Percentiles rank a stretch among this genome's conserved stretches.
Conservation (phyloP, 2,329 filamentous ascomycete species). For the Apiospora saccharicola region DNA sequence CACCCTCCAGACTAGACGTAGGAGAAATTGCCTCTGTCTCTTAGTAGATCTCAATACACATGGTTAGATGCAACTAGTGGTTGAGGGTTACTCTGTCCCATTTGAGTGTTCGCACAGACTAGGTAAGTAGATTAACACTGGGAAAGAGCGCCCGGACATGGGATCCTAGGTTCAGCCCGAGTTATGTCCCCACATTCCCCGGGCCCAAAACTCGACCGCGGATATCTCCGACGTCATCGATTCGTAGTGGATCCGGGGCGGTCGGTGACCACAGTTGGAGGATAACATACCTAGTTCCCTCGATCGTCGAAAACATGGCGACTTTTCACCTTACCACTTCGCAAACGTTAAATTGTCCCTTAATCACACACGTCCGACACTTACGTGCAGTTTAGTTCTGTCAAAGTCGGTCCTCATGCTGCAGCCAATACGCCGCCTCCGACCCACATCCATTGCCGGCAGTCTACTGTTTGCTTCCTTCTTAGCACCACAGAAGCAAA, state of each 20-base stretch:
- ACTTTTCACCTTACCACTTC: neutral
- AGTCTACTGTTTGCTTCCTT: neutral
- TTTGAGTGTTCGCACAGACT: too few species aligned
- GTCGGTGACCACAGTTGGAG: neutral
- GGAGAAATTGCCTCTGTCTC: too few species aligned
- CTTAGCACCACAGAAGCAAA: neutral
- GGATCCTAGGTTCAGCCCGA: neutral
- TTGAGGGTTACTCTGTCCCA: too few species aligned
- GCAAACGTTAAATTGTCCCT: fast-evolving
- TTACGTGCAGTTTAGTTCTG: neutral
- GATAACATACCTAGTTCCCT: neutral
- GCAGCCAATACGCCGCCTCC: neutral
- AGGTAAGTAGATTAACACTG: neutral
- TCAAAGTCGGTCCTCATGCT: neutral
- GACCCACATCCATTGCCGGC: neutral
- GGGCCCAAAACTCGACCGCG: neutral
- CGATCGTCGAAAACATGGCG: too few species aligned
- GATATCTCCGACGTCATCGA: constrained; percentile 17
- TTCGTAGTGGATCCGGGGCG: constrained; percentile 1
- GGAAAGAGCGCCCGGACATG: neutral
- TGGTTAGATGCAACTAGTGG: too few species aligned
- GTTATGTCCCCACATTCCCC: neutral
- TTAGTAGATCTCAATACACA: too few species aligned
- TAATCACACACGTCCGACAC: neutral
- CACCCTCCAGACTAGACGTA: too few species aligned